Percentiles rank a stretch among this genome's conserved stretches.
These are phyloP conservation scores for Chaetomium sp. DNA, from an alignment of 2,329 filamentous ascomycete species.

Conservation along the genomic window DNA sequence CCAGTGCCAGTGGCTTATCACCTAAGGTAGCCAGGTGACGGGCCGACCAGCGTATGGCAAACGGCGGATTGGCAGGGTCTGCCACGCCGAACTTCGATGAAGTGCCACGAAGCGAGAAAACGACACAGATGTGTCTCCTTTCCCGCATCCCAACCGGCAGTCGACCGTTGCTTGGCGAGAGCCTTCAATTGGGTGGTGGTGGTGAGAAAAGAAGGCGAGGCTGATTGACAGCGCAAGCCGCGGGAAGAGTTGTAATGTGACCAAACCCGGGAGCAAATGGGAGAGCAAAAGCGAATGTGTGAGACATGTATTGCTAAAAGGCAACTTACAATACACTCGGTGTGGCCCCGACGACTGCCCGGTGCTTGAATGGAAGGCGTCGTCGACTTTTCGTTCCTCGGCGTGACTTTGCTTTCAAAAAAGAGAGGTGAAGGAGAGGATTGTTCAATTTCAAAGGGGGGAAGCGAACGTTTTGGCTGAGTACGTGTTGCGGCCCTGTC, in stretches of 20 bases:
- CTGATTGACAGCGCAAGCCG: background rate
- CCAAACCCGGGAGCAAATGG: background rate
- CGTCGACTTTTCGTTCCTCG: too few relatives aligned
- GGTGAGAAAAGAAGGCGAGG: background rate
- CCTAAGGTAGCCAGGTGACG: background rate
- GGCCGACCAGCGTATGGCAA: background rate
- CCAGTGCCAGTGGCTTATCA: constrained; percentile 10
- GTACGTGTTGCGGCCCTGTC: background rate
- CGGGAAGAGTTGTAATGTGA: background rate
- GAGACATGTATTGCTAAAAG: too few relatives aligned
- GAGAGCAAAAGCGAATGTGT: too few relatives aligned
- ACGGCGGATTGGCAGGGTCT: constrained; percentile 12
- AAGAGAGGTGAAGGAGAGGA: background rate
- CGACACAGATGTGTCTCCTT: constrained; percentile 8
- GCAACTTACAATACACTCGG: too few relatives aligned
- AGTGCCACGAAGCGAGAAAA: constrained; percentile 16
- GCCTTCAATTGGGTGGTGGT: constrained; percentile 7
- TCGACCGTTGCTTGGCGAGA: background rate
- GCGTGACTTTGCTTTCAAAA: background rate
- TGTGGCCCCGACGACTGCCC: too few relatives aligned
- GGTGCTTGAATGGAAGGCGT: too few relatives aligned
- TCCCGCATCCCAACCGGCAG: constrained; percentile 7
- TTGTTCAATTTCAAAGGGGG: background rate
- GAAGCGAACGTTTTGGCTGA: background rate
- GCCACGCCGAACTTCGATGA: constrained; percentile 13